phyloP scores from a whole-genome alignment of 306 rosid genomes.

The Benincasa hispida region DNA sequence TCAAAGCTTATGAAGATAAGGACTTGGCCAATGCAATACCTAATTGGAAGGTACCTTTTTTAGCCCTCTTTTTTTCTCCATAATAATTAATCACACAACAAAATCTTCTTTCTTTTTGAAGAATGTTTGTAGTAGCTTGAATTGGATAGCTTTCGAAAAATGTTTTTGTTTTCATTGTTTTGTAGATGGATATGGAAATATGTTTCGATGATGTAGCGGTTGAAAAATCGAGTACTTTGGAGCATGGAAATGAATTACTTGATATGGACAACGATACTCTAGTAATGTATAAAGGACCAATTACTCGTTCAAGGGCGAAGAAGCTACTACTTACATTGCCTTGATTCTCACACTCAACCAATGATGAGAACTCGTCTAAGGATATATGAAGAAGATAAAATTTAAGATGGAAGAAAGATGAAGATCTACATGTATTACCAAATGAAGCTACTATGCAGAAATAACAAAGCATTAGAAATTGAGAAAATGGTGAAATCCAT shows the following conservation, averaged over 20 bases:
- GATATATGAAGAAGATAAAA: not conserved
- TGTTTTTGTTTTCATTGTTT: not conserved
- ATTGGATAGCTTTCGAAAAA: not conserved
- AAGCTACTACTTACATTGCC: not conserved
- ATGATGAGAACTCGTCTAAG: too few species aligned
- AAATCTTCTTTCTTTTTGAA: not conserved
- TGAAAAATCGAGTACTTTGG: not conserved
- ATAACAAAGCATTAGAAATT: too few species aligned
- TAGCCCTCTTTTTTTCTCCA: not conserved
- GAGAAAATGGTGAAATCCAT: too few species aligned
- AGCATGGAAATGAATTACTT: not conserved
- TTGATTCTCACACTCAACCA: not conserved
- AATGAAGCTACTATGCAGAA: too few species aligned
- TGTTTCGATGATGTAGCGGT: not conserved
- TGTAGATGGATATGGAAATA: not conserved
- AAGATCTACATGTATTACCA: too few species aligned
- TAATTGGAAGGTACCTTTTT: not conserved
- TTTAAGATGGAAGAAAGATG: too few species aligned
- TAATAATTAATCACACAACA: not conserved
- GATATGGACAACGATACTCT: too few species aligned
- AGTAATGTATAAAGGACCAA: not conserved
- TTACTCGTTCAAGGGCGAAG: not conserved
- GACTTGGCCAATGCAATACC: conserved; percentile 41
- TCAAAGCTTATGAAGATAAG: conserved; percentile 40
- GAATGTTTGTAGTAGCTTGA: not conserved